A percentile compares a stretch with the other conserved stretches of the same genome.
These are phyloP conservation scores for Arachnomyces sp. DNA, from an alignment of 2,329 filamentous ascomycete genomes.

Conservation along the genomic window DNA sequence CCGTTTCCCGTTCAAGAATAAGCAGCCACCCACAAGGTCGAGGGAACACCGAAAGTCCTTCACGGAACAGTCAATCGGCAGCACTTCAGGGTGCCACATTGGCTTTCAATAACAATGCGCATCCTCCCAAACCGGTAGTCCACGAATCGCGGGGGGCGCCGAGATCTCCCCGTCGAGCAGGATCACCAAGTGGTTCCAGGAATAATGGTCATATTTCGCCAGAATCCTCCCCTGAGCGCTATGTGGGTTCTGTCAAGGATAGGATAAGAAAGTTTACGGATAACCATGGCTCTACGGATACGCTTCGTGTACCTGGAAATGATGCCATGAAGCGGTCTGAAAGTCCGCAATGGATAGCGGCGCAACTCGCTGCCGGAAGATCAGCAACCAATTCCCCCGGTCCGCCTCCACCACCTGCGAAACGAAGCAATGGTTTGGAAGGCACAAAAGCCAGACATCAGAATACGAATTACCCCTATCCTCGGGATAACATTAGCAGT, in stretches of 20 bases:
- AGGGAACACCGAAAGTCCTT: slow-evolving; percentile 12
- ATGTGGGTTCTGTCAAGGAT: slow-evolving; percentile 30
- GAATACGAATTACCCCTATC: no score
- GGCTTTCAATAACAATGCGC: slow-evolving; percentile 24
- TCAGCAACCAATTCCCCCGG: slow-evolving; percentile 8
- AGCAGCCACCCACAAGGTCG: slow-evolving; percentile 16
- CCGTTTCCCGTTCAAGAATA: slow-evolving; percentile 22
- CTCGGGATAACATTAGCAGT: no score
- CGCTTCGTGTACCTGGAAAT: slow-evolving; percentile 9
- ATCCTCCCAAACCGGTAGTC: slow-evolving; percentile 13
- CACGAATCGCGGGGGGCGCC: slow-evolving; percentile 2
- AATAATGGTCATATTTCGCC: slow-evolving; percentile 7
- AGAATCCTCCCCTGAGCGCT: slow-evolving; percentile 20
- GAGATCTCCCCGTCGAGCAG: slow-evolving; percentile 4
- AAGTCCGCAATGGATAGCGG: slow-evolving; percentile 27
- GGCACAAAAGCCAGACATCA: no score
- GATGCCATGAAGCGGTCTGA: slow-evolving; percentile 12
- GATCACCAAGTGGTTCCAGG: not conserved
- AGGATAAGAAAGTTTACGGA: slow-evolving; percentile 29
- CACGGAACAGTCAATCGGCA: slow-evolving; percentile 6
- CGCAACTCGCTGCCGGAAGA: slow-evolving; percentile 26
- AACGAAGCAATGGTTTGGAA: not conserved
- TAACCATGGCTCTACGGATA: slow-evolving; percentile 12
- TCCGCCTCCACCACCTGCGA: slow-evolving; percentile 5
- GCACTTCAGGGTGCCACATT: slow-evolving; percentile 31